Evolutionary conservation across 2,329 filamentous ascomycete genomes (phyloP).

Genomic region (Hypomyces perniciosus): DNA sequence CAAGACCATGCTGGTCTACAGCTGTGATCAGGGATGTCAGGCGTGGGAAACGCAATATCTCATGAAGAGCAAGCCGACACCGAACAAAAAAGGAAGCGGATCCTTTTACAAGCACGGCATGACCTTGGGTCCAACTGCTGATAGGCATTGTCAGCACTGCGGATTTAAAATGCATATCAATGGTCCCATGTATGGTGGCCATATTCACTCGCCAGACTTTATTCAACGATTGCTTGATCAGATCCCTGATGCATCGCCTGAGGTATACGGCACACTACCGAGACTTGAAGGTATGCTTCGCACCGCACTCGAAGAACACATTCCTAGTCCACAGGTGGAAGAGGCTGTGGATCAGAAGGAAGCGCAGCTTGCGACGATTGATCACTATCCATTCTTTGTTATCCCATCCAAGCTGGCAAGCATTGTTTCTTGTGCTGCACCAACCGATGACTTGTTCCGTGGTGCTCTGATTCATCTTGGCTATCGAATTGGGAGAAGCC

Average conservation of each 20-base stretch:
- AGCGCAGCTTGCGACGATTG: slow-evolving; percentile 55
- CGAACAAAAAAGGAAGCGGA: slow-evolving; percentile 64
- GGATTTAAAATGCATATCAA: slow-evolving; percentile 79
- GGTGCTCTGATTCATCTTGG: slow-evolving; percentile 77
- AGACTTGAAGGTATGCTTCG: slow-evolving; percentile 88
- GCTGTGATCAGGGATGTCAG: slow-evolving; percentile 86
- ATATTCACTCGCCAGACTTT: slow-evolving; percentile 78
- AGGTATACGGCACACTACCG: slow-evolving; percentile 71
- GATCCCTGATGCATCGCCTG: slow-evolving; percentile 59
- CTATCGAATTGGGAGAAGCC: slow-evolving; percentile 77
- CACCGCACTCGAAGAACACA: slow-evolving; percentile 73
- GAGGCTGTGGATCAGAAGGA: slow-evolving; percentile 34
- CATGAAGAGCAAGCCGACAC: slow-evolving; percentile 58
- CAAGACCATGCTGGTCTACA: slow-evolving; percentile 90
- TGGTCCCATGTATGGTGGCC: slow-evolving; percentile 93
- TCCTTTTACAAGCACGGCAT: slow-evolving; percentile 74
- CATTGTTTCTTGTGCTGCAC: slow-evolving; percentile 71
- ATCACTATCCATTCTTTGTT: slow-evolving; percentile 82
- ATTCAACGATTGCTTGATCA: slow-evolving; percentile 71
- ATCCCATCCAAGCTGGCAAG: slow-evolving; percentile 68
- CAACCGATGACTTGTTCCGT: slow-evolving; percentile 70
- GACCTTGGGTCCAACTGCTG: slow-evolving; percentile 61
- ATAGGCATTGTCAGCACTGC: slow-evolving; percentile 72
- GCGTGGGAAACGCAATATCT: slow-evolving; percentile 81
- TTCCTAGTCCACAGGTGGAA: slow-evolving; percentile 32